Percentiles rank a stretch among this genome's conserved stretches.
Evolutionary conservation across 148 eudicot species (phyloP).

Genomic region (Cornus kousa): DNA sequence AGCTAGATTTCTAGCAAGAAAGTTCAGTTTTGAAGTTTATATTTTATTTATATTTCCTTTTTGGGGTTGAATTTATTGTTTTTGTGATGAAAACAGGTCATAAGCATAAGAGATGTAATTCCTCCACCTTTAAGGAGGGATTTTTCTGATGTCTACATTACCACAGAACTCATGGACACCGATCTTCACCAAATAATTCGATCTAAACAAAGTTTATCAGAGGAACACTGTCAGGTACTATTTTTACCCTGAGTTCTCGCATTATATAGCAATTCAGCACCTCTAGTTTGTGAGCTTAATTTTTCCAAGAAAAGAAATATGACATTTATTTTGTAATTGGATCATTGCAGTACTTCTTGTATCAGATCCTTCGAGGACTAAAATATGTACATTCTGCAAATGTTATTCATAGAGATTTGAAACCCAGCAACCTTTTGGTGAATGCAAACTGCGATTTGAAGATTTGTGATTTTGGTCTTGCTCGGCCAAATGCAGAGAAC

Average conservation of each 20-base stretch:
- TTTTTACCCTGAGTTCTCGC: neutral
- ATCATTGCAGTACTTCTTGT: slow-evolving; percentile 77
- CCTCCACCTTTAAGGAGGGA: slow-evolving; percentile 78
- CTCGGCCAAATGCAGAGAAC: slow-evolving; percentile 70
- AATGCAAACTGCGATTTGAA: slow-evolving; percentile 84
- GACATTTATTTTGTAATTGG: slow-evolving; percentile 7
- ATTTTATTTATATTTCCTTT: neutral
- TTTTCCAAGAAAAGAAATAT: neutral
- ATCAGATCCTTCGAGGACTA: slow-evolving; percentile 84
- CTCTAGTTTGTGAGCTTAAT: neutral
- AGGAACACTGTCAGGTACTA: slow-evolving; percentile 90
- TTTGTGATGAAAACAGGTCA: slow-evolving; percentile 41
- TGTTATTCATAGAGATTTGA: slow-evolving; percentile 81
- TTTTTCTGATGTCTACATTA: slow-evolving; percentile 85
- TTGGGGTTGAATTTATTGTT: neutral
- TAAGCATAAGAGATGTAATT: slow-evolving; percentile 70
- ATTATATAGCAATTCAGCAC: neutral
- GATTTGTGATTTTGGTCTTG: slow-evolving; percentile 89
- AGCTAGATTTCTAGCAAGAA: neutral
- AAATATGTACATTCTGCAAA: slow-evolving; percentile 90
- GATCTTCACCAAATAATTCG: slow-evolving; percentile 96
- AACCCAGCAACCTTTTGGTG: slow-evolving; percentile 75
- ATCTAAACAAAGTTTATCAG: slow-evolving; percentile 83
- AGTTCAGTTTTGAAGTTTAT: neutral
- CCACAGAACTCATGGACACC: slow-evolving; percentile 89